Evolutionary conservation across 352 stramenopile species (phyloP), one percentile per base, ranked within the genome.

Genomic region (Phytophthora fragariaefolia): DNA sequence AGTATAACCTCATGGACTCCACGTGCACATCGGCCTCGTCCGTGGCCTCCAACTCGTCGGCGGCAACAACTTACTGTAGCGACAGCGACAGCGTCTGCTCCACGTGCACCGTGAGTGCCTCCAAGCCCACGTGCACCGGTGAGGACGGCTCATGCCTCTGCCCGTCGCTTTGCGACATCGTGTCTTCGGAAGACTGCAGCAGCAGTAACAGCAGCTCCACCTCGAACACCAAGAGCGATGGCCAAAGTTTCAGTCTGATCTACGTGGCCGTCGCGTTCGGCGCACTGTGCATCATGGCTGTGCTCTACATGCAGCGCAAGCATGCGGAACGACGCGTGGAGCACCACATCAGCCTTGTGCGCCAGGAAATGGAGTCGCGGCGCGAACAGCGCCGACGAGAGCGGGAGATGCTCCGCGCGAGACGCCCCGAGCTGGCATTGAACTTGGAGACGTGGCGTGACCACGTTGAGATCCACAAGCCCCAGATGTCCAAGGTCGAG

Each of bases 221-320:
- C 18, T 6, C 40, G 24, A 13, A 22, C 46, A 28, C 20, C n/a
- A 46, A 9, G n/a, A 63, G 36, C 22, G 51, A 49, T 43, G 48
- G 15, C 6, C 67, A 71, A 18, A 49, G 27, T 18, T 53, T 71
- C 28, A 68, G 61, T 45, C 66, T 69, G 53, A 58, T 83, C 30
- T 80, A 75, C 48, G 24, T 83, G 22, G 61, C 53, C 15, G 80
- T 81, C 45, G 70, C 60, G 3, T 56, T 66, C n/a, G 61, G 71
- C 12, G 69, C 58, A 18, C 36, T 76, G 20, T 43, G 48, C 43
- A 56, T 85, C 52, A 75, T 78, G 51, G 24, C 72, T 22, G 52
- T 82, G 54, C 73, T 85, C n/a, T 82, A 69, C 53, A 56, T 71
- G 47, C 77, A 85, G 58, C 69, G 73, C 51, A 73, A 66, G 32